A percentile compares a stretch with the other conserved stretches of the same genome.
These are phyloP conservation scores for Fusarium mangiferae DNA, from an alignment of 2,329 filamentous ascomycete species.

Conservation along the genomic window DNA sequence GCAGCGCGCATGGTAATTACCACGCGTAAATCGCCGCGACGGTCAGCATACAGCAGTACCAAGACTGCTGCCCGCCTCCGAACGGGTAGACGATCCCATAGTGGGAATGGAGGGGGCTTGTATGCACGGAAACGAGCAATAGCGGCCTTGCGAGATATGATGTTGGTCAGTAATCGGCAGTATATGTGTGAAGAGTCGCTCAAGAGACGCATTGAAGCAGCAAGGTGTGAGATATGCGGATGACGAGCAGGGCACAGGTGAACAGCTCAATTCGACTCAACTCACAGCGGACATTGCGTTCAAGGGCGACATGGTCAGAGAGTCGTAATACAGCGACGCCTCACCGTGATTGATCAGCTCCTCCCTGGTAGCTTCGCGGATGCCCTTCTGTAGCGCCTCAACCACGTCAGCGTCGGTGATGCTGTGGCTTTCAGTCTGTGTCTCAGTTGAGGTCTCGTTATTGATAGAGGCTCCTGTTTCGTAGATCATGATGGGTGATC, in stretches of 20 bases:
- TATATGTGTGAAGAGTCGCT: slow-evolving; percentile 5
- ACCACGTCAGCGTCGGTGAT: slow-evolving; percentile 45
- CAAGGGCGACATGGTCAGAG: slow-evolving; percentile 65
- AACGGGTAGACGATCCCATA: slow-evolving; percentile 70
- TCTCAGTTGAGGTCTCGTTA: slow-evolving; percentile 19
- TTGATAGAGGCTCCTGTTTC: slow-evolving; percentile 16
- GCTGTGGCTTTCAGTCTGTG: slow-evolving; percentile 23
- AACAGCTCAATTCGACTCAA: slow-evolving; percentile 37
- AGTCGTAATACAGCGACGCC: slow-evolving; percentile 67
- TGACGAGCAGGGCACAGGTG: not conserved
- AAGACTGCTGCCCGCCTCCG: slow-evolving; percentile 85
- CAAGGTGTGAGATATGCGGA: not conserved
- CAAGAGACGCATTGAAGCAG: slow-evolving; percentile 25
- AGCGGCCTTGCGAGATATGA: slow-evolving; percentile 58
- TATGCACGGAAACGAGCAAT: slow-evolving; percentile 70
- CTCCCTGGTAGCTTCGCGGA: slow-evolving; percentile 34
- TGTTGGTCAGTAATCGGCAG: slow-evolving; percentile 23
- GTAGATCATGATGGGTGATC: slow-evolving; percentile 34
- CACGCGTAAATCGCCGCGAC: slow-evolving; percentile 78
- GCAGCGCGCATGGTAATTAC: slow-evolving; percentile 76
- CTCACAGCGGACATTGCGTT: slow-evolving; percentile 65
- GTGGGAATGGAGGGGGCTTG: slow-evolving; percentile 67
- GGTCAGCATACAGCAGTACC: slow-evolving; percentile 87
- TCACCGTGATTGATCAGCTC: slow-evolving; percentile 44
- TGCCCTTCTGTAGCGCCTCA: slow-evolving; percentile 37